phyloP scores from a whole-genome alignment of 306 rosid species.

The Glycine soja region DNA sequence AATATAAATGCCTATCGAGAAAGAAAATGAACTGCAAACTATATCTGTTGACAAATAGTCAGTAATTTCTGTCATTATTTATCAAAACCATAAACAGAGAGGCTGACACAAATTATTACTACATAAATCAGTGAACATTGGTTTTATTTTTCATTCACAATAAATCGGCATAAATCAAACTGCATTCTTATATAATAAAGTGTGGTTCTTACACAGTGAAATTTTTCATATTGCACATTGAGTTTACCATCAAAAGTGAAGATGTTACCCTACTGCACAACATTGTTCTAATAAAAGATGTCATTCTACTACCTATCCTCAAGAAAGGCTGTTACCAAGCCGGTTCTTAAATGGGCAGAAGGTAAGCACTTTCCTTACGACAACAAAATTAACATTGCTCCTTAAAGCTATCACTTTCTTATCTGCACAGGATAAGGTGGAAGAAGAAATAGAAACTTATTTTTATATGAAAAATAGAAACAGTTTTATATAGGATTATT shows the following conservation, averaged over 20 bases:
- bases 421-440: too few relatives aligned
- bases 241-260: too few relatives aligned
- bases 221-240: not conserved
- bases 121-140: constrained; percentile 19
- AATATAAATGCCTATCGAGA: constrained; percentile 40
- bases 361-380: too few relatives aligned
- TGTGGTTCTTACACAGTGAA: not conserved
- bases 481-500: too few relatives aligned
- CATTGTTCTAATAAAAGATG: not conserved
- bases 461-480: too few relatives aligned
- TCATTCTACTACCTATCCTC: too few relatives aligned
- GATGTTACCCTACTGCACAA: too few relatives aligned
- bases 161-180: not conserved
- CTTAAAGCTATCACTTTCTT: not conserved
- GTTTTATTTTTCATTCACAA: constrained; percentile 29
- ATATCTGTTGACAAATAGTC: not conserved
- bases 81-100: constrained; percentile 9
- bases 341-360: too few relatives aligned
- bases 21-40: constrained; percentile 41
- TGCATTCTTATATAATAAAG: not conserved
- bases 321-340: too few relatives aligned
- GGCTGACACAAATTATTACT: not conserved
- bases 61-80: not conserved
- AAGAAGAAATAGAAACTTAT: too few relatives aligned
- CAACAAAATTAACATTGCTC: too few relatives aligned